These are phyloP conservation scores for Domatiomyces catenatus DNA, from an alignment of 2,329 filamentous ascomycete species.

Conservation along the genomic window DNA sequence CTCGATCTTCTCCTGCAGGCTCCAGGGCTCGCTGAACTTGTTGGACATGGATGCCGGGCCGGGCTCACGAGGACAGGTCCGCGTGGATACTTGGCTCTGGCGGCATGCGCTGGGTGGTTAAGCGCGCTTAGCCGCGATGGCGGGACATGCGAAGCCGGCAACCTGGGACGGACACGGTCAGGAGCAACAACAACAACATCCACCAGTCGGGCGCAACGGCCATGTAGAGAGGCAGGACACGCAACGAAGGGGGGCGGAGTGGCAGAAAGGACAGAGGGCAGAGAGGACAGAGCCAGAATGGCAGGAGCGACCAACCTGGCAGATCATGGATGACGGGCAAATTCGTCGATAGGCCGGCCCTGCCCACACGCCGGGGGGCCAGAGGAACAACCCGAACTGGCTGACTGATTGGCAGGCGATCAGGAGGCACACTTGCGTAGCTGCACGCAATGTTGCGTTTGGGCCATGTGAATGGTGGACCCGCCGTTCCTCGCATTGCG, in stretches of 20 bases:
- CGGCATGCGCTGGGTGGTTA: not conserved
- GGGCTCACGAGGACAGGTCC: not conserved
- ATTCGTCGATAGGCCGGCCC: not conserved
- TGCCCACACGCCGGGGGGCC: not conserved
- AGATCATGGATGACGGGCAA: not conserved
- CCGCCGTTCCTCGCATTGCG: not conserved
- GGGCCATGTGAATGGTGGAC: not conserved
- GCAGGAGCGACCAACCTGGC: not conserved
- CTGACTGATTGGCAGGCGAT: slow-evolving; percentile 1
- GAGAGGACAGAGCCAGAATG: not conserved
- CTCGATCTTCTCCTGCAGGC: slow-evolving; percentile 13
- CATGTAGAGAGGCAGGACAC: not conserved
- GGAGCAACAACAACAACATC: not conserved
- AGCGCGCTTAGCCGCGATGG: slow-evolving; percentile 1
- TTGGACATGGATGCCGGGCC: slow-evolving; percentile 9
- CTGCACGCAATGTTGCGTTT: not conserved
- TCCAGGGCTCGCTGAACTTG: slow-evolving; percentile 11
- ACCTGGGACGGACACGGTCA: not conserved
- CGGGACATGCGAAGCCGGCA: not conserved
- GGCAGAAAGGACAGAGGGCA: not conserved
- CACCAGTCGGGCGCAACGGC: not conserved
- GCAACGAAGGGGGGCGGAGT: not conserved
- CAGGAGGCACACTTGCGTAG: not conserved
- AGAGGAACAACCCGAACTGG: not conserved
- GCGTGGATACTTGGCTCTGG: not conserved